Base-by-base conservation (phyloP, 2,329 filamentous ascomycete genomes). In the Exophiala calicioides region DNA sequence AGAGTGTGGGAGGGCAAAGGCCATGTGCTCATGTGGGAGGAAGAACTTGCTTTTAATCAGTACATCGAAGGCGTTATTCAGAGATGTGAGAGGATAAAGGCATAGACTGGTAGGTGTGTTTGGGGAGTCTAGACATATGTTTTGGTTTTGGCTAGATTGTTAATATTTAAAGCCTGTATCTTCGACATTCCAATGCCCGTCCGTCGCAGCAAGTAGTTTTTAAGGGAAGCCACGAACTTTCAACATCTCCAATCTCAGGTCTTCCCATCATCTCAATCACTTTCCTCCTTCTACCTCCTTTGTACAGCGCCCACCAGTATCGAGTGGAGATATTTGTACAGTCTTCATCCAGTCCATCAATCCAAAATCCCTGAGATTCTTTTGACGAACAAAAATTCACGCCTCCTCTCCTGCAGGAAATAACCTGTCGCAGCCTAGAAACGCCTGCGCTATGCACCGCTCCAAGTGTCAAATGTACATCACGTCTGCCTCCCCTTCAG, bases 11-110 rank as follows among this genome's bases (percentile, higher is more conserved):
- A 88, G 53, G 85, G 79, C 0, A 78, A 82, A 65, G 88, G 88
- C 0, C 90, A 95, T 66, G 86, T 85, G 26, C 74, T 89, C 19
- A 75, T 86, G 4, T 77, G 86, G 59, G 88, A 95, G 72, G 78
- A 81, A 64, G 74, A 80, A 49, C 63, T 73, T 33, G 88, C 87
- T 75, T 84, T 90, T 60, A 83, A 87, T 58, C 65, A 67, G 38
- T 68, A 84, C 59, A 59, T 91, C 37, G 80, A 79, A 57, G 78
- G 75, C 26, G 73, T 86, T 47, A 66, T 75, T 9, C 70, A 73
- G 34, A 79, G 38, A 6, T 49, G 49, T 34, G 48, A 44, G 19
- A 47, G 29, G 43, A 35, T 30, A 10, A 32, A 47, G 13, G 6
- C 24, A 4, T 45, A 50, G 39, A n/a, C n/a, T n/a, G n/a, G n/a